Conservation (phyloP, 352 stramenopile species). For the Pythium myriotylum region DNA sequence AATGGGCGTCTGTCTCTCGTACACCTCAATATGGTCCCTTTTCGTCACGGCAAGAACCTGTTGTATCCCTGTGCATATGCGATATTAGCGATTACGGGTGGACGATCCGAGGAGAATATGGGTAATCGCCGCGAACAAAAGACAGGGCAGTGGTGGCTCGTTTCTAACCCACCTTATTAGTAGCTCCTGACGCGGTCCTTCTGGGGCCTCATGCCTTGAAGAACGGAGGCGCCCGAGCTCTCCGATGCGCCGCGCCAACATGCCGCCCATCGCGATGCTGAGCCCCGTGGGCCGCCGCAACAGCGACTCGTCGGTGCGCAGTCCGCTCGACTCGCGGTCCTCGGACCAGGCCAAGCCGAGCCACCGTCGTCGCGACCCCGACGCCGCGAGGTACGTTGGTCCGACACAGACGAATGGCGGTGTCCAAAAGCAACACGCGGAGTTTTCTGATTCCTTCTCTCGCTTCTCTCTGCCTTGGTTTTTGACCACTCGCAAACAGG, state of each 20-base stretch:
- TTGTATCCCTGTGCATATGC: neutral
- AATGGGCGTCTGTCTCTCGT: too few species aligned
- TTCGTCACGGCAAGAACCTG: too few species aligned
- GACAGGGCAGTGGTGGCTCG: neutral
- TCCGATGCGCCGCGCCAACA: neutral
- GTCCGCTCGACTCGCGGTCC: neutral
- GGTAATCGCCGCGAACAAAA: too few species aligned
- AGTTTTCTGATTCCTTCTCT: neutral
- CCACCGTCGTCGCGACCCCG: constrained; percentile 10
- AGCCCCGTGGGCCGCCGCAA: constrained; percentile 3
- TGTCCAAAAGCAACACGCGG: too few species aligned
- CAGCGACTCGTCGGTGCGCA: neutral
- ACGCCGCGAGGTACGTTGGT: constrained; percentile 4
- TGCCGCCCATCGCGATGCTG: neutral
- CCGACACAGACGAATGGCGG: too few species aligned
- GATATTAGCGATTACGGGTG: neutral
- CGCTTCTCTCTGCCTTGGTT: neutral
- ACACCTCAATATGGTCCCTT: too few species aligned
- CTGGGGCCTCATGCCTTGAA: neutral
- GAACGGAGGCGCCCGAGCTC: neutral
- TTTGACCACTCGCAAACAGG: neutral
- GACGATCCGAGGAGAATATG: too few species aligned
- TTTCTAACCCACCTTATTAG: constrained; percentile 4
- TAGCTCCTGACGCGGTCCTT: neutral
- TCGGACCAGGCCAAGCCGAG: neutral